A percentile compares a stretch with the other conserved stretches of the same genome.
Conservation (phyloP, 2,329 filamentous ascomycete genomes). For the Bipolaris sorokiniana region DNA sequence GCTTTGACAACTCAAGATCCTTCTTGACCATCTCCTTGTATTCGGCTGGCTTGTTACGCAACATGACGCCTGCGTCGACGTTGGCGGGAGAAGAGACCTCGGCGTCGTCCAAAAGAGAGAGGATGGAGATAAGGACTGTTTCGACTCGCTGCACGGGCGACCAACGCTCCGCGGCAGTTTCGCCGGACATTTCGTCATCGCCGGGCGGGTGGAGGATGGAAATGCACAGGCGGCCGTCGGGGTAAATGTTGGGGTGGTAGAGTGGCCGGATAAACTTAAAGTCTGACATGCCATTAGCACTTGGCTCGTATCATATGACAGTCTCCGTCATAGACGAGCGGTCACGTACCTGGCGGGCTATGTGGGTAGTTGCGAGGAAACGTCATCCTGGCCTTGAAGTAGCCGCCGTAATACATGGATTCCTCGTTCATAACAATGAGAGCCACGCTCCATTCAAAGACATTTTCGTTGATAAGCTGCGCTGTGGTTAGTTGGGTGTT, state of each 20-base stretch:
- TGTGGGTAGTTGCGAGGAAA: constrained; percentile 92
- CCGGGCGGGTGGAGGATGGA: constrained; percentile 93
- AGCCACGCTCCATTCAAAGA: constrained; percentile 85
- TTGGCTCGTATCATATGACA: background rate
- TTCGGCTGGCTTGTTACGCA: constrained; percentile 71
- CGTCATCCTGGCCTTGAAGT: constrained; percentile 87
- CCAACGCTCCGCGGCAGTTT: constrained; percentile 90
- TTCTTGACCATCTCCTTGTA: constrained; percentile 75
- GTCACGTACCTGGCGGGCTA: constrained; percentile 69
- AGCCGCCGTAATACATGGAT: constrained; percentile 89
- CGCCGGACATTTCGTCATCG: constrained; percentile 90
- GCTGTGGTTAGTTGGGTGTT: constrained; percentile 32
- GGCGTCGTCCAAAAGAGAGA: constrained; percentile 90
- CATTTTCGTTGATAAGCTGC: constrained; percentile 78
- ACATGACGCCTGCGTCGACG: constrained; percentile 87
- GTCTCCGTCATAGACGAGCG: constrained; percentile 1
- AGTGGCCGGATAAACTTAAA: constrained; percentile 85
- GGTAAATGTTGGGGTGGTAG: constrained; percentile 92
- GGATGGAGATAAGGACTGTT: constrained; percentile 89
- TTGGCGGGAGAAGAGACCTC: constrained; percentile 94
- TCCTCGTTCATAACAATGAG: constrained; percentile 93
- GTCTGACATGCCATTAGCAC: constrained; percentile 51
- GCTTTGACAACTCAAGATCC: constrained; percentile 74
- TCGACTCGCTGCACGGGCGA: constrained; percentile 92
- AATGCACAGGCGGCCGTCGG: constrained; percentile 90